phyloP scores from a whole-genome alignment of 2,329 filamentous ascomycete genomes.

The Fusarium chaquense region DNA sequence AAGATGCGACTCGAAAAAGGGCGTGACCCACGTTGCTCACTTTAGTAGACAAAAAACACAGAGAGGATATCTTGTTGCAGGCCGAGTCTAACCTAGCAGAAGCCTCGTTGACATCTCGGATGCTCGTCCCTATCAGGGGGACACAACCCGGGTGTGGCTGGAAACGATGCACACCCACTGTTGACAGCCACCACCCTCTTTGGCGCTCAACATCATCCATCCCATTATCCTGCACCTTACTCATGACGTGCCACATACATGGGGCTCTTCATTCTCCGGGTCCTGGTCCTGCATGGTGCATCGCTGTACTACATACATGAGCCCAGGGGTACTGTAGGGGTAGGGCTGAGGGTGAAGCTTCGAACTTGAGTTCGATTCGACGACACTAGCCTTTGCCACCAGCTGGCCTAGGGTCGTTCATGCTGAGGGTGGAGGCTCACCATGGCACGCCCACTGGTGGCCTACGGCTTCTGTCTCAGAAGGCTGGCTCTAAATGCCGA shows the following conservation, averaged over 20 bases:
- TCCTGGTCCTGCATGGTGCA: conserved; percentile 22
- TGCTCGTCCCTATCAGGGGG: conserved; percentile 27
- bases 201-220: conserved; percentile 22
- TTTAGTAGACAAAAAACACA: background rate
- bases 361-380: conserved; percentile 42
- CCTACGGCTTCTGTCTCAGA: conserved; percentile 31
- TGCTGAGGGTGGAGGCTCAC: conserved; percentile 44
- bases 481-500: conserved; percentile 40
- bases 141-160: conserved; percentile 29
- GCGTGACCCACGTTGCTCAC: conserved; percentile 35
- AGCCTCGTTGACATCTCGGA: conserved; percentile 38
- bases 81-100: conserved; percentile 9
- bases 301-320: conserved; percentile 41
- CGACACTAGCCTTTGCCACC: conserved; percentile 41
- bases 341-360: conserved; percentile 47
- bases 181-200: background rate
- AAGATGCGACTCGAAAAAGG: conserved; percentile 29
- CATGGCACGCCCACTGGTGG: conserved; percentile 36
- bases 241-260: conserved; percentile 43
- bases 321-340: conserved; percentile 26
- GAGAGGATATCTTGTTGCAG: conserved; percentile 4
- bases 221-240: background rate
- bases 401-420: conserved; percentile 45
- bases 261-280: conserved; percentile 32
- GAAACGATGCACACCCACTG: conserved; percentile 15